These are phyloP conservation scores for Rhododendron simsii DNA, from an alignment of 148 eudicot genomes.

Conservation along the genomic window DNA sequence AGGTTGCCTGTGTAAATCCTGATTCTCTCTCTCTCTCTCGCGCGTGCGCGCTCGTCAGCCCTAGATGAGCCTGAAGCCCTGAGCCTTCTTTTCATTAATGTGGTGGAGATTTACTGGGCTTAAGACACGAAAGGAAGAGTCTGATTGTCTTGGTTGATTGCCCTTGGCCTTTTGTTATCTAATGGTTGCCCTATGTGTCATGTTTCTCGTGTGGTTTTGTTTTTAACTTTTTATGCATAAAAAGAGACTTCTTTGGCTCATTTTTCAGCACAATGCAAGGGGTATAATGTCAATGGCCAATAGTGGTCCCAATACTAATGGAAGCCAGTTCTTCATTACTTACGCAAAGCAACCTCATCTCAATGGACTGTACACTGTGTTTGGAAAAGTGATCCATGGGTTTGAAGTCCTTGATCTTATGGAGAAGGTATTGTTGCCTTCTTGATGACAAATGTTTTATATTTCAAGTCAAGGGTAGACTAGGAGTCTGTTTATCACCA, in stretches of 20 bases:
- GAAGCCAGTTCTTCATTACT: constrained; percentile 87
- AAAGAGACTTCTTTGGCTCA: constrained; percentile 3
- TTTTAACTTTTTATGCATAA: not conserved
- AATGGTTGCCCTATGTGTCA: not conserved
- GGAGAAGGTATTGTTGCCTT: constrained; percentile 63
- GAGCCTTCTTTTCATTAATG: not conserved
- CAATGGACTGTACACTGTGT: constrained; percentile 81
- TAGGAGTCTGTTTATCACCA: not conserved
- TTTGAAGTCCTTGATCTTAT: constrained; percentile 96
- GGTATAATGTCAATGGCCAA: constrained; percentile 91
- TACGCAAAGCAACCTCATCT: constrained; percentile 98
- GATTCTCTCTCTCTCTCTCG: not conserved
- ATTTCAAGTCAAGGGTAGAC: not conserved
- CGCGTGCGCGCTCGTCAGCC: not conserved
- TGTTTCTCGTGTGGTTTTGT: not conserved
- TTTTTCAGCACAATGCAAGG: constrained; percentile 85
- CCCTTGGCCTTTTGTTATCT: not conserved
- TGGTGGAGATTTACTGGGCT: not conserved
- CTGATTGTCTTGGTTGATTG: not conserved
- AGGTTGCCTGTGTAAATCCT: not conserved
- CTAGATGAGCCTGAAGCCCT: not conserved
- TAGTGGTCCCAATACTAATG: constrained; percentile 90
- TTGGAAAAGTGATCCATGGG: constrained; percentile 97
- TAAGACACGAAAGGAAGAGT: not conserved
- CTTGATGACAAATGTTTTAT: not conserved